Evolutionary conservation across 139 green algal genomes (phyloP).

Genomic region (Chlamydomonas incerta): DNA sequence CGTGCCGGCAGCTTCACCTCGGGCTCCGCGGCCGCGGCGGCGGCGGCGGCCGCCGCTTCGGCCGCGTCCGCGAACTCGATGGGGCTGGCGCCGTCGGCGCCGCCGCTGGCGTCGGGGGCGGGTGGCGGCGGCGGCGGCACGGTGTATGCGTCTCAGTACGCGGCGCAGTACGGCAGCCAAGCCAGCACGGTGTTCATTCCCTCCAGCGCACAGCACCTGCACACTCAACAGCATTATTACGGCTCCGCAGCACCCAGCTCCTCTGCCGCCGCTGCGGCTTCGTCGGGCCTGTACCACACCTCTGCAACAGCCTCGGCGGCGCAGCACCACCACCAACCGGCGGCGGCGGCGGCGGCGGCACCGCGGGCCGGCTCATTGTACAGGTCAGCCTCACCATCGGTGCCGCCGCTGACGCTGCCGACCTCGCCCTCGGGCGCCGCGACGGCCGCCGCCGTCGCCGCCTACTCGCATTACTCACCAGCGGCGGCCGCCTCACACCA

Average conservation of each 20-base stretch:
- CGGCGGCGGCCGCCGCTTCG: too few relatives aligned
- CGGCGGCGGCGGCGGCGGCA: background rate
- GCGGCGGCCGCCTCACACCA: background rate
- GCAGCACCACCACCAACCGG: background rate
- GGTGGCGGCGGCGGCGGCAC: background rate
- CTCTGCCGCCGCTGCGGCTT: background rate
- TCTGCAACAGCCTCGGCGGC: background rate
- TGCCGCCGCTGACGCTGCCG: background rate
- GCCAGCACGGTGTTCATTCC: slow-evolving; percentile 27
- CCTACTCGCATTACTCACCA: too few relatives aligned
- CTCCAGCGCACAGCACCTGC: background rate
- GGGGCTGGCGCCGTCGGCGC: background rate
- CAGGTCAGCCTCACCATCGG: background rate
- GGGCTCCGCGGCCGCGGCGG: too few relatives aligned
- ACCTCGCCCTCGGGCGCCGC: background rate
- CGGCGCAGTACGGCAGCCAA: background rate
- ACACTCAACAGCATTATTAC: too few relatives aligned
- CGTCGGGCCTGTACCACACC: background rate
- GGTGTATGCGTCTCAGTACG: slow-evolving; percentile 29
- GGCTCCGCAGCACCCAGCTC: background rate
- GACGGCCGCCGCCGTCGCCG: too few relatives aligned
- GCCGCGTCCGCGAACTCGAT: too few relatives aligned
- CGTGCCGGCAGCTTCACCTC: slow-evolving; percentile 1
- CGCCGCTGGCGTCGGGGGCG: background rate
- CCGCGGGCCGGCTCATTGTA: background rate